These are phyloP conservation scores for Ciborinia camelliae DNA, from an alignment of 2,329 filamentous ascomycete species.

Conservation along the genomic window DNA sequence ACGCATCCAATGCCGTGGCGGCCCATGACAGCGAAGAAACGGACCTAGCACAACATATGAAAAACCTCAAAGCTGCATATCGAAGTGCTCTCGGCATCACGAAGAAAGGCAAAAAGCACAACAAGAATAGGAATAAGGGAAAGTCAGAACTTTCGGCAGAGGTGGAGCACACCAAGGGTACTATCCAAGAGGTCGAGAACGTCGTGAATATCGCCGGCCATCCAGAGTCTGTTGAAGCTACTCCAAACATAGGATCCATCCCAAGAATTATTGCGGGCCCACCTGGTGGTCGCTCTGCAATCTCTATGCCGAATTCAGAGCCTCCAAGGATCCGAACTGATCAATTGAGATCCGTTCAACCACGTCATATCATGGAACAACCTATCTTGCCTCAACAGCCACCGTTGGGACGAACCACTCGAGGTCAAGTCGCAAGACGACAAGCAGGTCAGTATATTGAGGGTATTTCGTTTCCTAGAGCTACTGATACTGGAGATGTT, in stretches of 20 bases:
- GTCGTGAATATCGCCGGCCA: constrained; percentile 16
- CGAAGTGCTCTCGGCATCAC: constrained; percentile 33
- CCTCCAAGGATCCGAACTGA: background rate
- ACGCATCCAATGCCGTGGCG: constrained; percentile 26
- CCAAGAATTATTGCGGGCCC: constrained; percentile 5
- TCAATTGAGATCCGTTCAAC: constrained; percentile 3
- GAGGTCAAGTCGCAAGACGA: constrained; percentile 32
- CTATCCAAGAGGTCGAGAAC: constrained; percentile 12
- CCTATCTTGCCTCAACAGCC: constrained; percentile 5
- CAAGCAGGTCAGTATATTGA: constrained; percentile 37
- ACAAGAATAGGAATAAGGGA: constrained; percentile 30
- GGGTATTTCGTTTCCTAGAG: constrained; percentile 21
- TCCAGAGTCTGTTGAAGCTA: constrained; percentile 5
- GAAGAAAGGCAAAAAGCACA: constrained; percentile 32
- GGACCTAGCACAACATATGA: constrained; percentile 31
- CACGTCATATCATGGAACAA: background rate
- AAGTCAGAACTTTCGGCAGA: constrained; percentile 22
- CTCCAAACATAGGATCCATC: background rate
- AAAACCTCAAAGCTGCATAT: constrained; percentile 37
- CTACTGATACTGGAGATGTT: constrained; percentile 9
- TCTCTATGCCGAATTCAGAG: background rate
- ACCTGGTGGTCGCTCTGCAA: background rate
- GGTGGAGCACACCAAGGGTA: constrained; percentile 9
- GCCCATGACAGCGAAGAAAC: constrained; percentile 26
- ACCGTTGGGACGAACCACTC: constrained; percentile 28